Base-by-base conservation (phyloP, 164 flowering plant genomes). In the Tetracentron sinense region DNA sequence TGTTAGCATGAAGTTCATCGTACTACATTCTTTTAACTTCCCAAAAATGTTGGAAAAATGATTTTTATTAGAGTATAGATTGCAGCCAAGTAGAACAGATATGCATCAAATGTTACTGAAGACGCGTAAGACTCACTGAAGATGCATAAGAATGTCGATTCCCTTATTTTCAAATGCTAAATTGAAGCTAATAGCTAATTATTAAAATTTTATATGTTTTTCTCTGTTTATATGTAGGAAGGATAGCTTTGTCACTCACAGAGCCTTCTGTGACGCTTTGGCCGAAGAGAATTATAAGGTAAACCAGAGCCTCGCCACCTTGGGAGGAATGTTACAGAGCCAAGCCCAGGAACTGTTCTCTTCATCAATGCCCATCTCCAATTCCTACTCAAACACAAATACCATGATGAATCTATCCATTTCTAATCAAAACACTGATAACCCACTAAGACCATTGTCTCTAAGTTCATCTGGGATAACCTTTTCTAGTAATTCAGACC, bases 191-290 rank as follows among this genome's bases (percentile, higher is more conserved):
- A 4, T 4, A 33, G 8, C 38, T 33, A 4, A 4, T 46, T 14
- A 46, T 46, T 49, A 6, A 1, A 0, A n/a, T 54, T 33, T 31
- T 2, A 6, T 27, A 61, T 38, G 27, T 10, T 38, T 38, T 42
- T 51, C 5, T 12, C 30, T 21, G 7, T 62, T 23, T 22, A 1
- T 8, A 6, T 61, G 71, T 82, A 85, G 90, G 69, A 75, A 82
- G 66, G 91, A 86, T 56, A 86, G 91, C 69, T 86, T 86, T 56
- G 81, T 86, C 48, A 82, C 91, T 55, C 91, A 86, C 75, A 82
- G 91, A 54, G 88, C 87, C 7, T 86, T 86, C 57, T 86, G 88
- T 54, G 88, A 86, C 50, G 91, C 91, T 54, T 68, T 83, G 29
- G 78, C 91, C 7, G 85, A 82, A 72, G 91, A 86, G 55, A 86